Evolutionary conservation across 306 rosid genomes (phyloP).

Genomic region (Senna tora): DNA sequence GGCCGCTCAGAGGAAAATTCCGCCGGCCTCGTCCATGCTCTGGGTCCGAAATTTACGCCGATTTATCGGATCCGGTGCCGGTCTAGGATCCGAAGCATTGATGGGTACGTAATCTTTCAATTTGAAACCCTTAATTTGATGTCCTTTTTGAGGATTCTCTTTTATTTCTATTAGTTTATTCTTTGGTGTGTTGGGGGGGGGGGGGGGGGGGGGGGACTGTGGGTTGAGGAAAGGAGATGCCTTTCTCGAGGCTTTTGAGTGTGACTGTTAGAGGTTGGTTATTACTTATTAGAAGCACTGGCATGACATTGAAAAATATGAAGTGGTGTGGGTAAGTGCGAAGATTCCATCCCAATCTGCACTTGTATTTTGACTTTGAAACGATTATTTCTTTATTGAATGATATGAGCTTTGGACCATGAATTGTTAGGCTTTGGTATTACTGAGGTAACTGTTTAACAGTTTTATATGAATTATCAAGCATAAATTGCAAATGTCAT

Average conservation of each 20-base stretch:
- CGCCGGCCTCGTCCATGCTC: slow-evolving; percentile 88
- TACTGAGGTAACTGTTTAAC: background rate
- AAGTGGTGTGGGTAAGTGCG: background rate
- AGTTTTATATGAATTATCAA: background rate
- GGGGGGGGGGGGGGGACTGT: background rate
- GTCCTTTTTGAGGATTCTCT: background rate
- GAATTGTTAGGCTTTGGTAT: background rate
- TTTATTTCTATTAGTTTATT: background rate
- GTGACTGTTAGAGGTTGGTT: background rate
- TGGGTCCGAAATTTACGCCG: slow-evolving; percentile 97
- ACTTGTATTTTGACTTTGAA: background rate
- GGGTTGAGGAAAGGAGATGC: background rate
- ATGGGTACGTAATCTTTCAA: slow-evolving; percentile 61
- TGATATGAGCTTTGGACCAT: background rate
- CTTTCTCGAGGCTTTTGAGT: background rate
- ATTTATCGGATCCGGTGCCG: slow-evolving; percentile 85
- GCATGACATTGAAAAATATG: background rate
- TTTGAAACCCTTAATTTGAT: background rate
- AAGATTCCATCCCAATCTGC: background rate
- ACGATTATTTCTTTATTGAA: background rate
- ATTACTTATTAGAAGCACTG: background rate
- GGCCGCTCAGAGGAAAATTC: slow-evolving; percentile 76
- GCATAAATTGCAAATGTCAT: background rate
- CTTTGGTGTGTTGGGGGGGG: no score
- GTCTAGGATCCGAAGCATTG: slow-evolving; percentile 95